Evolutionary conservation across 2,329 filamentous ascomycete genomes (phyloP), one percentile per base, ranked within the genome.

Genomic region (Curvularia lunata): DNA sequence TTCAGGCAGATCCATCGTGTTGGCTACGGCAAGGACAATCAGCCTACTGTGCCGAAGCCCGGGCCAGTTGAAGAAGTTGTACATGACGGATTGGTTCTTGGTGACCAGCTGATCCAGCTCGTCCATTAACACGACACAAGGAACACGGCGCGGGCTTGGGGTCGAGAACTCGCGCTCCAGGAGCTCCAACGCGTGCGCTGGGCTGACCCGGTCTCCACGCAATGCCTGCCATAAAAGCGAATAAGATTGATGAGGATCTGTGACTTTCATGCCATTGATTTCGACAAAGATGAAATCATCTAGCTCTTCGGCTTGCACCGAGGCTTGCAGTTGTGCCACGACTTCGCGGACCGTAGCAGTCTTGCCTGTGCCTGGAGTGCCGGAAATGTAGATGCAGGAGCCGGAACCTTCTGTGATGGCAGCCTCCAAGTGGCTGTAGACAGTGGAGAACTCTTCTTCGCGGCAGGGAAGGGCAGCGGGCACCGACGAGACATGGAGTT

Each of bases 1-100:
- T 78, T 99, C 95, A 0, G 95, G 95, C 56, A 99, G 80, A 79
- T 99, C 95, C 95, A 99, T 99, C 23, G 95, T 99, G 77, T 99
- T 99, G 51, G 95, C 96, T 18, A 99, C 95, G 10, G 96, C 96
- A 6, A 99, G 86, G 6, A 99, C 96, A 75, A 99, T 97, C 43
- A 99, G 83, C 48, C 93, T 87, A 52, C 92, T 97, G 77, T 99
- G 93, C 48, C 91, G 86, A 52, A 98, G 82, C 10, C 91, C 91
- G 4, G 95, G 95, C 95, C 95, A 99, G 73, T 99, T 99, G 85
- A 99, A 99, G 78, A 99, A 99, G 77, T 99, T 99, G 81, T 99
- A 99, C 95, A 99, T 99, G 78, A 99, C 95, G n/a, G 91, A 94
- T 76, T 99, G 96, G 71, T 97, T 98, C 73, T 94, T 95, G 12